A percentile compares a stretch with the other conserved stretches of the same genome.
phyloP scores from a whole-genome alignment of 2,329 filamentous ascomycete genomes.

The Monosporascus sp. region DNA sequence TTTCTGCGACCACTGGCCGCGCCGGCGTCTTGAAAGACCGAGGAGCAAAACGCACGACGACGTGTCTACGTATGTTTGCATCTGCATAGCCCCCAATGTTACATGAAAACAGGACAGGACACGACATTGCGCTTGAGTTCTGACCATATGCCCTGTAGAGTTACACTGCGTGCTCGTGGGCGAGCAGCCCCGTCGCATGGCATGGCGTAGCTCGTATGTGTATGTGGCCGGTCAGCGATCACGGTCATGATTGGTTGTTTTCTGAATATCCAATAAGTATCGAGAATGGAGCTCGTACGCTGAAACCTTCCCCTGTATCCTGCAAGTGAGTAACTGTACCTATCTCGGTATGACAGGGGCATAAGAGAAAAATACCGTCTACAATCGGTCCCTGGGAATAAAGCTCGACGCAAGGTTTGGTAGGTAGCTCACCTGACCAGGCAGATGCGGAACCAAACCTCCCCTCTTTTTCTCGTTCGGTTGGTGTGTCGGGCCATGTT shows the following conservation, averaged over 20 bases:
- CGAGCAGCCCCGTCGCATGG: neutral
- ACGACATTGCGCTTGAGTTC: neutral
- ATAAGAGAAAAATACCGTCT: no score
- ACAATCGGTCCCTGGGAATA: no score
- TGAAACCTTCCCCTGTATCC: no score
- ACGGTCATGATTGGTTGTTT: neutral
- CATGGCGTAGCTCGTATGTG: neutral
- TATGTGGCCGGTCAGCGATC: neutral
- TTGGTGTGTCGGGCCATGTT: neutral
- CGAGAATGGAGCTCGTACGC: no score
- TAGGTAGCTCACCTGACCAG: no score
- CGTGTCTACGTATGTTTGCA: neutral
- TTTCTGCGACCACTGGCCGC: neutral
- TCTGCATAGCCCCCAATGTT: neutral
- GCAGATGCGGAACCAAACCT: no score
- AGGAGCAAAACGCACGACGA: neutral
- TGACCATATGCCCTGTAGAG: neutral
- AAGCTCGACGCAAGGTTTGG: no score
- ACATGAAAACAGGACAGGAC: neutral
- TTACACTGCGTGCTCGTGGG: neutral
- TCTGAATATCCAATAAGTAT: no score
- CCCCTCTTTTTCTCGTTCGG: no score
- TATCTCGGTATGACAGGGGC: no score
- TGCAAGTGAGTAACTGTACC: no score
- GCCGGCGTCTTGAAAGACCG: neutral